Conservation (phyloP, 2,329 filamentous ascomycete species). For the Sarocladium strictum region DNA sequence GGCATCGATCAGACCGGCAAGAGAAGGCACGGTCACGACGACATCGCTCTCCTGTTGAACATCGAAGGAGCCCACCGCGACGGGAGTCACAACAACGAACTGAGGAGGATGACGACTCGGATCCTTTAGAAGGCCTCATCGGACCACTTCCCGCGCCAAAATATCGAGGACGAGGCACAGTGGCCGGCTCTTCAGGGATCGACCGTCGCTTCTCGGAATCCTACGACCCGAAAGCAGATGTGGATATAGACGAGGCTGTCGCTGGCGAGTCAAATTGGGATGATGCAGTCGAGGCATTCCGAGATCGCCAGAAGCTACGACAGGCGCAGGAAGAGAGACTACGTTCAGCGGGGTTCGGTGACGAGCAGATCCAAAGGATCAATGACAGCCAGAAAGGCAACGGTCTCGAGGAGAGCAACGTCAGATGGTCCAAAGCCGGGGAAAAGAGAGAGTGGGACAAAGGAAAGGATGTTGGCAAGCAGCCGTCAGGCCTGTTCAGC, state of each 20-base stretch:
- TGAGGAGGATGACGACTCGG: constrained; percentile 39
- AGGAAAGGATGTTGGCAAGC: constrained; percentile 35
- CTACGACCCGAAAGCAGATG: constrained; percentile 53
- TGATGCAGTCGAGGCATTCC: constrained; percentile 68
- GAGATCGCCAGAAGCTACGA: constrained; percentile 75
- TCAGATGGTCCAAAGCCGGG: constrained; percentile 66
- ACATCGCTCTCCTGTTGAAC: constrained; percentile 20
- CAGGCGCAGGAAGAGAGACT: constrained; percentile 70
- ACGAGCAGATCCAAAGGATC: constrained; percentile 56
- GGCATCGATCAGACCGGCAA: constrained; percentile 11
- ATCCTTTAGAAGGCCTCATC: constrained; percentile 70
- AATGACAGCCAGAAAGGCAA: constrained; percentile 67
- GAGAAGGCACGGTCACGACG: not conserved
- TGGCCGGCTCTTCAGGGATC: constrained; percentile 58
- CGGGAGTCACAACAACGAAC: not conserved
- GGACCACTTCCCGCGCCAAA: constrained; percentile 60
- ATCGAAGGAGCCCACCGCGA: not conserved
- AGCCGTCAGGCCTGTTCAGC: not conserved
- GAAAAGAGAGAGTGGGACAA: constrained; percentile 58
- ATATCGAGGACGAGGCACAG: constrained; percentile 63
- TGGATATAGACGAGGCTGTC: constrained; percentile 35
- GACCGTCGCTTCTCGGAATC: constrained; percentile 71
- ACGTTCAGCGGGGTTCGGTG: constrained; percentile 70
- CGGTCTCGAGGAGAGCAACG: constrained; percentile 51
- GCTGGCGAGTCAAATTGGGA: constrained; percentile 56